Percentiles rank a stretch among this genome's conserved stretches.
These are phyloP conservation scores for Ballota nigra DNA, from an alignment of 257 asterid genomes.

Conservation along the genomic window DNA sequence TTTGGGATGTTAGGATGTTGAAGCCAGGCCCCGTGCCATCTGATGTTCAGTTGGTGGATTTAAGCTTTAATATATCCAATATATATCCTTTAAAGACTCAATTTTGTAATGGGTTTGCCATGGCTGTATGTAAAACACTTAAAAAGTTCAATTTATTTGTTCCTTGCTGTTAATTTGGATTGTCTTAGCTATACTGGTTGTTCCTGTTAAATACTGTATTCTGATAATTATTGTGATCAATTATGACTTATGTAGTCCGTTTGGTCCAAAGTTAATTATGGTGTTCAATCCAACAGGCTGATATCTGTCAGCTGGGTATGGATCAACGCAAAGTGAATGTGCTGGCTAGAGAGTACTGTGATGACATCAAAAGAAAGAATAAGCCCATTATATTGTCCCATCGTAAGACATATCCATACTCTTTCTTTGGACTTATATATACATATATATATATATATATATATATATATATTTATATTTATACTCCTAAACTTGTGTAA, in stretches of 20 bases:
- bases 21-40: not conserved
- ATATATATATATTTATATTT: too few species aligned
- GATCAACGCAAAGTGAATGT: constrained; percentile 87
- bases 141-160: not conserved
- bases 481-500: not conserved
- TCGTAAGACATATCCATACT: constrained; percentile 38
- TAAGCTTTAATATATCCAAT: not conserved
- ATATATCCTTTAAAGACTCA: not conserved
- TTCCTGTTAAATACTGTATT: constrained; percentile 4
- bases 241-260: not conserved
- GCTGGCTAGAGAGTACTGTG: constrained; percentile 88
- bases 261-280: not conserved
- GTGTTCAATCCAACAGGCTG: constrained; percentile 52
- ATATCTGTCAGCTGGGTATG: constrained; percentile 88
- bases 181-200: not conserved
- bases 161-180: not conserved
- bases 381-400: constrained; percentile 84
- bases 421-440: constrained; percentile 1
- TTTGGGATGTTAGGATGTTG: not conserved
- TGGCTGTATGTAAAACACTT: not conserved
- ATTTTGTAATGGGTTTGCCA: not conserved
- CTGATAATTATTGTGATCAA: not conserved
- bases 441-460: too few species aligned
- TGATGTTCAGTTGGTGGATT: not conserved
- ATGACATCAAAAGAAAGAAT: constrained; percentile 75